Conservation (phyloP, 768 basidiomycete species). For the Daedaleopsis nitida region DNA sequence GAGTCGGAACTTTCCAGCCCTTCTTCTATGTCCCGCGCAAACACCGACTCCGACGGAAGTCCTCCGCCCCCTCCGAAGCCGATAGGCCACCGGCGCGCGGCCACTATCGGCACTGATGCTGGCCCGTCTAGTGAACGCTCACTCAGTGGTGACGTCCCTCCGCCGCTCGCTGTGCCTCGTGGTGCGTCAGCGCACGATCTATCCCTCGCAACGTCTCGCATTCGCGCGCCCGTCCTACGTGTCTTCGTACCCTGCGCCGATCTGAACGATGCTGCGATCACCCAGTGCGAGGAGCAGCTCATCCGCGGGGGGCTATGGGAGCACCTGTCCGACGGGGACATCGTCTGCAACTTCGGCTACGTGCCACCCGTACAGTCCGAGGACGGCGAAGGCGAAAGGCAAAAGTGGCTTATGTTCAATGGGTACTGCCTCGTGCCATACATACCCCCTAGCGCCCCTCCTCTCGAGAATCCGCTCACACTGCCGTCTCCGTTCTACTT, state of each 20-base stretch:
- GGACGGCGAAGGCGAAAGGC: slow-evolving; percentile 15
- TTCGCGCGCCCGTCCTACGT: slow-evolving; percentile 71
- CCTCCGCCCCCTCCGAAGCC: slow-evolving; percentile 1
- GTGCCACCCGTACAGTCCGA: slow-evolving; percentile 46
- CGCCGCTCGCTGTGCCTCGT: slow-evolving; percentile 29
- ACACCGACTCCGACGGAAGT: slow-evolving; percentile 22
- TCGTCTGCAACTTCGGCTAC: slow-evolving; percentile 81
- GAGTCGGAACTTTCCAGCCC: slow-evolving; percentile 46
- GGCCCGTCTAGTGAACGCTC: slow-evolving; percentile 27
- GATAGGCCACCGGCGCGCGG: slow-evolving; percentile 1
- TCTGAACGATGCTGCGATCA: slow-evolving; percentile 49
- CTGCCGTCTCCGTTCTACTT: slow-evolving; percentile 82
- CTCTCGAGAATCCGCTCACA: slow-evolving; percentile 56
- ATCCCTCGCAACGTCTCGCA: slow-evolving; percentile 55
- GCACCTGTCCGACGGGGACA: slow-evolving; percentile 73
- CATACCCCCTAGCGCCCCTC: slow-evolving; percentile 53
- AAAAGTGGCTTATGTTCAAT: slow-evolving; percentile 72
- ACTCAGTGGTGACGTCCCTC: background rate
- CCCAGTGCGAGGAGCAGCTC: slow-evolving; percentile 69
- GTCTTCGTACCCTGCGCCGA: slow-evolving; percentile 73
- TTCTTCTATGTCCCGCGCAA: slow-evolving; percentile 26
- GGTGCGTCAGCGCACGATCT: slow-evolving; percentile 59
- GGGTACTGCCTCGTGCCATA: slow-evolving; percentile 65
- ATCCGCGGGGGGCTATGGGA: slow-evolving; percentile 69
- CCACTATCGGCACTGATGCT: slow-evolving; percentile 8